Conservation (phyloP, 371 early-diverging fungal species). For the Mucor piriformis region DNA sequence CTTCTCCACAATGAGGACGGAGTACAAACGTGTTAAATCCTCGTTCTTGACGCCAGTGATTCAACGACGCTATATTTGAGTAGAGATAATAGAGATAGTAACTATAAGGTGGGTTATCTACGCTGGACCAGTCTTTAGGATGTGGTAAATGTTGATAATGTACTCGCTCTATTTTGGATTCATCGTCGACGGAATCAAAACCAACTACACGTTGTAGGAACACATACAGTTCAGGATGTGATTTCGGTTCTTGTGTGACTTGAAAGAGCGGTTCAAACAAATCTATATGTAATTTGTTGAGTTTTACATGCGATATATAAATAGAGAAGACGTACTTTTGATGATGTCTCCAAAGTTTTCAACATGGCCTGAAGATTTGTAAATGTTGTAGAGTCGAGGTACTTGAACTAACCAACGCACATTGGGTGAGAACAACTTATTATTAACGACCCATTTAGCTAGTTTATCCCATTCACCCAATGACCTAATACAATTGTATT, state of each 20-base stretch:
- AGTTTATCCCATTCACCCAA: constrained; percentile 93
- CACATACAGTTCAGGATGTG: constrained; percentile 89
- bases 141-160: constrained; percentile 85
- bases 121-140: constrained; percentile 81
- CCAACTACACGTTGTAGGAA: constrained; percentile 96
- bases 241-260: constrained; percentile 83
- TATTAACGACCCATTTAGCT: constrained; percentile 93
- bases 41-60: constrained; percentile 81
- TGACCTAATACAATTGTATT: constrained; percentile 19
- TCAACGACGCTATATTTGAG: constrained; percentile 88
- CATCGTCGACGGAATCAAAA: constrained; percentile 98
- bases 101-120: constrained; percentile 94
- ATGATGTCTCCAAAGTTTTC: constrained; percentile 84
- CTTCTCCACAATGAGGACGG: constrained; percentile 97
- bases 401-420: constrained; percentile 98
- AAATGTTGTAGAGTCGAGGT: constrained; percentile 94
- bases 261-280: constrained; percentile 95
- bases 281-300: constrained; percentile 43
- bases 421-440: constrained; percentile 89
- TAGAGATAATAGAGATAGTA: constrained; percentile 97
- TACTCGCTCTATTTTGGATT: constrained; percentile 89
- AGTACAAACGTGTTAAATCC: constrained; percentile 93
- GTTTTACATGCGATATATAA: neutral
- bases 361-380: constrained; percentile 72
- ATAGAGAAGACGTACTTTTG: constrained; percentile 64